phyloP scores from a whole-genome alignment of 345 rosid species.

The Eucalyptus microcorys region DNA sequence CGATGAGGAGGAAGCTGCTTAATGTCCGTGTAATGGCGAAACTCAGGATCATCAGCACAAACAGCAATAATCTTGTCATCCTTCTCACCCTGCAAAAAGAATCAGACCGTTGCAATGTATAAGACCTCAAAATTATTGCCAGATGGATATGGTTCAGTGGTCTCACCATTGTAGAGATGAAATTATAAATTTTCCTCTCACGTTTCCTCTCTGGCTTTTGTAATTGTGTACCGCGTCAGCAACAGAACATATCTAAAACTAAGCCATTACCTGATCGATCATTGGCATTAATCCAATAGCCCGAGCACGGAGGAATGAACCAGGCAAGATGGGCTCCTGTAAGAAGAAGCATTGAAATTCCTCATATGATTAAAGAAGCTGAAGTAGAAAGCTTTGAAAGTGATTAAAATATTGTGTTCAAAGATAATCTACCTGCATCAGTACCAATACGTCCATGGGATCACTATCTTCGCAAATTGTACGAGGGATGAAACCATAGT shows the following conservation, averaged over 20 bases:
- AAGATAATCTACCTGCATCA: slow-evolving; percentile 70
- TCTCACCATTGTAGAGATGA: not conserved
- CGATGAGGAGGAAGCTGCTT: slow-evolving; percentile 98
- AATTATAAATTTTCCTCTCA: not conserved
- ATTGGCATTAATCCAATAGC: slow-evolving; percentile 99
- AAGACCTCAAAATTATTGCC: not conserved
- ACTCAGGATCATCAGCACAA: slow-evolving; percentile 98
- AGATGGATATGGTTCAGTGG: not conserved
- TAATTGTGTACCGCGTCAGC: not conserved
- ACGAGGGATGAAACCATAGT: slow-evolving; percentile 96
- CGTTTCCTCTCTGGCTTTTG: not conserved
- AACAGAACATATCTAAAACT: not conserved
- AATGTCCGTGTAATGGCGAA: slow-evolving; percentile 88
- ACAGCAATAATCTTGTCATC: slow-evolving; percentile 98
- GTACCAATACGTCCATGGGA: slow-evolving; percentile 90
- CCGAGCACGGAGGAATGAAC: slow-evolving; percentile 92
- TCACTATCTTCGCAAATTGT: slow-evolving; percentile 97
- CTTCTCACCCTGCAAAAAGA: slow-evolving; percentile 67
- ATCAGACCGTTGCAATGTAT: not conserved
- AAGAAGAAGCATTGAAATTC: not conserved
- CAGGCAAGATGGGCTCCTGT: slow-evolving; percentile 92
- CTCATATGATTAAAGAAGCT: not conserved
- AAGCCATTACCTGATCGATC: slow-evolving; percentile 72
- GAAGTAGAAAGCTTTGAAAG: not conserved
- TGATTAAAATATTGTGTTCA: not conserved